Conservation (phyloP, 2,329 filamentous ascomycete species). For the Aspergillus flavus region DNA sequence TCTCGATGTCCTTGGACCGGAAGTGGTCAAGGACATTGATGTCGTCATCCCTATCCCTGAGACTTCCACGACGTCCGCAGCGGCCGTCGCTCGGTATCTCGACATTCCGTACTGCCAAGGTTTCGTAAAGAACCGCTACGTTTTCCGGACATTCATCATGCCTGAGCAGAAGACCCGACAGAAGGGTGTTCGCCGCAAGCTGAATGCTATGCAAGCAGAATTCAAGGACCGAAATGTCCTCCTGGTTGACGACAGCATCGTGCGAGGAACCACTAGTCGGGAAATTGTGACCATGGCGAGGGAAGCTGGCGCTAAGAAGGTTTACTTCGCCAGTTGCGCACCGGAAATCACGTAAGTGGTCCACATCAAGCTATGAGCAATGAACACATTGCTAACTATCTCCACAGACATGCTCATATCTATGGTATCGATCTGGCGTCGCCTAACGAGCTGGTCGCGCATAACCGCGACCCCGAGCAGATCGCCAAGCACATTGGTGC, state of each 20-base stretch:
- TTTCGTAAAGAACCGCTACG: conserved; percentile 88
- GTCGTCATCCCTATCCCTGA: conserved; percentile 79
- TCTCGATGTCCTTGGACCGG: conserved; percentile 65
- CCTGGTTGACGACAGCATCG: conserved; percentile 87
- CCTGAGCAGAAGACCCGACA: conserved; percentile 78
- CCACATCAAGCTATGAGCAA: background rate
- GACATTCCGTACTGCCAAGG: conserved; percentile 77
- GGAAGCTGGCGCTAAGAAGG: conserved; percentile 78
- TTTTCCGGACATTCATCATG: conserved; percentile 87
- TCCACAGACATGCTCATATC: conserved; percentile 71
- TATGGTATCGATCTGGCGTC: conserved; percentile 79
- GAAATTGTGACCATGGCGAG: conserved; percentile 83
- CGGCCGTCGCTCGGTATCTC: conserved; percentile 72
- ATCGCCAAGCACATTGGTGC: conserved; percentile 72
- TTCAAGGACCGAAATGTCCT: conserved; percentile 80
- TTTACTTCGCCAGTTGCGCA: conserved; percentile 80
- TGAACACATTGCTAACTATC: conserved; percentile 10
- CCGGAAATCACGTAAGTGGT: conserved; percentile 68
- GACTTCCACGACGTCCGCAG: conserved; percentile 79
- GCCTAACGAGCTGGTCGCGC: conserved; percentile 70
- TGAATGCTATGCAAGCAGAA: conserved; percentile 83
- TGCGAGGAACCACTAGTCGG: conserved; percentile 78
- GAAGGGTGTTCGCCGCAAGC: conserved; percentile 85
- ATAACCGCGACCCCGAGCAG: conserved; percentile 62
- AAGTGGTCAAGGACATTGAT: conserved; percentile 75